Percentiles rank a stretch among this genome's conserved stretches.
Conservation (phyloP, 2,329 filamentous ascomycete species). For the Orbilia blumenaviensis region DNA sequence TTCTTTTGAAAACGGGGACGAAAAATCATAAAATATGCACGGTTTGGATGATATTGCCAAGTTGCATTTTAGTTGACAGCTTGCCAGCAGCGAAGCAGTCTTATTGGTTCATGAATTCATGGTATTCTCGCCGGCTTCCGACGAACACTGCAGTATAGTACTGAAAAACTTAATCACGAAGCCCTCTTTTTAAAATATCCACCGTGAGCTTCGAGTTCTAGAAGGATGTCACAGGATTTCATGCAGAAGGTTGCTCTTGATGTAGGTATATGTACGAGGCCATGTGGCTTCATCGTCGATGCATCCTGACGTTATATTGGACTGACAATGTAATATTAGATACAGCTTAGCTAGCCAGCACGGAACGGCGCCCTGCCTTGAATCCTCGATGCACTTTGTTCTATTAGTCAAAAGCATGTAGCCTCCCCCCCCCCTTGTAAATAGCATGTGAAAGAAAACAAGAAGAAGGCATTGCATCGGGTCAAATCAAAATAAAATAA, state of each 20-base stretch:
- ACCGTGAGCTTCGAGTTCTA: no score
- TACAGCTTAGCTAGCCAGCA: no score
- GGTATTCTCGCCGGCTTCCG: constrained; percentile 44
- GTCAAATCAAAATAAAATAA: neutral
- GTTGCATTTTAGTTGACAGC: constrained; percentile 18
- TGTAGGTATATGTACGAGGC: constrained; percentile 18
- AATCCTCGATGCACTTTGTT: constrained; percentile 6
- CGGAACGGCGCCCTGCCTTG: neutral
- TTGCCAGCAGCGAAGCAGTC: neutral
- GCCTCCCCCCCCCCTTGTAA: neutral
- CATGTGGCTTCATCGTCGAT: constrained; percentile 37
- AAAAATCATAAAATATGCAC: neutral
- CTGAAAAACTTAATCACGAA: neutral
- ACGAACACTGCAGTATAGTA: neutral
- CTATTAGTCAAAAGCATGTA: neutral
- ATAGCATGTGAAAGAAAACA: constrained; percentile 45
- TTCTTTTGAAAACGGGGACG: neutral
- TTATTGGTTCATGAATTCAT: neutral
- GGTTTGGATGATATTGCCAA: constrained; percentile 5
- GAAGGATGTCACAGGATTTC: constrained; percentile 44
- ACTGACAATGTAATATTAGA: constrained; percentile 1
- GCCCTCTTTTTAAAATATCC: no score
- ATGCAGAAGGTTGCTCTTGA: constrained; percentile 5
- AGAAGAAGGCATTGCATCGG: neutral
- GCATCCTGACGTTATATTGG: constrained; percentile 30